Percentiles rank a stretch among this genome's conserved stretches.
phyloP scores from a whole-genome alignment of 495 filamentous ascomycete species.

The Platismatia glauca region DNA sequence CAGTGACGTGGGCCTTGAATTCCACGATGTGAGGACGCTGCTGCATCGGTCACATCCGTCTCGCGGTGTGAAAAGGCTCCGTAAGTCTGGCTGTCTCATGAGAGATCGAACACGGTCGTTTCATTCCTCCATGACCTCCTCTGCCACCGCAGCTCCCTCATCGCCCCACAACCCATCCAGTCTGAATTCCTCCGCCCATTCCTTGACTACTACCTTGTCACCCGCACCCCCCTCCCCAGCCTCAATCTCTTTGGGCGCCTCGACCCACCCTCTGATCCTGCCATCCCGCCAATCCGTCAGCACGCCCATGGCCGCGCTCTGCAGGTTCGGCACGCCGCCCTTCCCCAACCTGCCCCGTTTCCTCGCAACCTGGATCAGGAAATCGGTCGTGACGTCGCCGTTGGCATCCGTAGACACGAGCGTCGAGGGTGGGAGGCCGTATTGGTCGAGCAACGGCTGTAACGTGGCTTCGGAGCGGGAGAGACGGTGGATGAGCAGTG shows the following conservation, averaged over 20 bases:
- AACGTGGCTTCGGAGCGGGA: slow-evolving; percentile 56
- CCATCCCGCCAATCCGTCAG: slow-evolving; percentile 95
- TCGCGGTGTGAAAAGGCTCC: neutral
- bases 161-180: slow-evolving; percentile 88
- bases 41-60: neutral
- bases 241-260: slow-evolving; percentile 47
- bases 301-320: slow-evolving; percentile 81
- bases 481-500: slow-evolving; percentile 68
- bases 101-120: neutral
- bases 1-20: neutral
- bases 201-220: slow-evolving; percentile 76
- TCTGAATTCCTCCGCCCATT: slow-evolving; percentile 95
- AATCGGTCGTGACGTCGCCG: slow-evolving; percentile 79
- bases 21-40: neutral
- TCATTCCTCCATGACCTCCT: slow-evolving; percentile 20
- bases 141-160: slow-evolving; percentile 35
- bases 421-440: slow-evolving; percentile 57
- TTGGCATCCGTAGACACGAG: slow-evolving; percentile 49
- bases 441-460: slow-evolving; percentile 67
- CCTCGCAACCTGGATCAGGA: slow-evolving; percentile 86
- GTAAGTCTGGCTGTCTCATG: neutral
- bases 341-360: slow-evolving; percentile 85
- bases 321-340: slow-evolving; percentile 81
- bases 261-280: slow-evolving; percentile 85
- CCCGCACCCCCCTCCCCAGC: slow-evolving; percentile 40